Evolutionary conservation across 805 yeast species (phyloP).

Genomic region (Metschnikowia kunwiensis): DNA sequence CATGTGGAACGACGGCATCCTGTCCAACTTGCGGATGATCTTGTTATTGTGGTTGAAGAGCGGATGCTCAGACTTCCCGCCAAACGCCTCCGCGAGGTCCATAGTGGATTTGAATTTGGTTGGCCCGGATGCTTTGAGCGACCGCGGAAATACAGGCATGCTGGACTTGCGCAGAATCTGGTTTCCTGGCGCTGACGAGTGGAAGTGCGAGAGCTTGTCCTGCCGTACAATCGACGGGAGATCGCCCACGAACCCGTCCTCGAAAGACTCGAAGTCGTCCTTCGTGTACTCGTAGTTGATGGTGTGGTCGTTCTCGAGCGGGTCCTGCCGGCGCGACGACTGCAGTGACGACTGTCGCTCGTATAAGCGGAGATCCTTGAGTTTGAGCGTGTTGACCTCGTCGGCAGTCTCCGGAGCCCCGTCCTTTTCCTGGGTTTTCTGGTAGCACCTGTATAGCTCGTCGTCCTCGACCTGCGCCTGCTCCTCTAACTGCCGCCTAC

Average conservation of each 20-base stretch:
- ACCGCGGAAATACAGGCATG: conserved; percentile 21
- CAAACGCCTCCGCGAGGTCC: conserved; percentile 24
- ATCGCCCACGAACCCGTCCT: conserved; percentile 33
- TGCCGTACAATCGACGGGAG: conserved; percentile 11
- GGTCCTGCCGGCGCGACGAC: conserved; percentile 17
- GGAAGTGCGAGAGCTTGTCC: conserved; percentile 15
- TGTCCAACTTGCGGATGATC: conserved; percentile 35
- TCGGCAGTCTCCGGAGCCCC: conserved; percentile 11
- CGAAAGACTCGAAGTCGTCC: conserved; percentile 38
- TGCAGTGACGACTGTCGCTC: too few species aligned
- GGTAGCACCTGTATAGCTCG: conserved; percentile 24
- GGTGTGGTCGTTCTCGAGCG: conserved; percentile 32
- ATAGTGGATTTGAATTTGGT: conserved; percentile 34
- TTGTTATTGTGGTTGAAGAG: conserved; percentile 33
- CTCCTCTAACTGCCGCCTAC: conserved; percentile 24
- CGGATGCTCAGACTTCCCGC: conserved; percentile 21
- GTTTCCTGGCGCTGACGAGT: conserved; percentile 1
- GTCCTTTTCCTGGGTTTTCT: background rate
- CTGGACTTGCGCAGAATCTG: conserved; percentile 18
- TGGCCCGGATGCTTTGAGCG: conserved; percentile 13
- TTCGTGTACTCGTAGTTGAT: conserved; percentile 35
- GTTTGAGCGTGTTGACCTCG: conserved; percentile 28
- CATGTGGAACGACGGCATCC: conserved; percentile 41
- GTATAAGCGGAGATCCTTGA: conserved; percentile 26
- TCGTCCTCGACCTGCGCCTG: conserved; percentile 36